These are phyloP conservation scores for Mycosarcoma maydis DNA, from an alignment of 1,284 basidiomycete genomes.

Conservation along the genomic window DNA sequence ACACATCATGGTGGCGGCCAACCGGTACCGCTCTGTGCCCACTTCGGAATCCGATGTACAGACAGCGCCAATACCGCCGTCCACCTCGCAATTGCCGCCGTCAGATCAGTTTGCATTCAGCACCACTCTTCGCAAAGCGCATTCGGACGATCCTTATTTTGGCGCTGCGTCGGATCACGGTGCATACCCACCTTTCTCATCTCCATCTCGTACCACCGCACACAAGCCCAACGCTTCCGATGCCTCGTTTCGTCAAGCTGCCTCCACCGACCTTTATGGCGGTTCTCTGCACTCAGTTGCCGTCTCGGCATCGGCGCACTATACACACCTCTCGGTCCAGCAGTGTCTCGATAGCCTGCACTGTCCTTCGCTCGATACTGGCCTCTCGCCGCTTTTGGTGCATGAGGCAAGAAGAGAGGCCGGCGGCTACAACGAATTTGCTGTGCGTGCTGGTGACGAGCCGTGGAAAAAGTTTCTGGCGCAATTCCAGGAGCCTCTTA, in stretches of 20 bases:
- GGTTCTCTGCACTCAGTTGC: background rate
- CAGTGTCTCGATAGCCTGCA: slow-evolving; percentile 42
- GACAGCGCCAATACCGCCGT: slow-evolving; percentile 11
- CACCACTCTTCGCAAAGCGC: slow-evolving; percentile 48
- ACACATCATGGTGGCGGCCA: slow-evolving; percentile 26
- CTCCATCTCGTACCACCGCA: slow-evolving; percentile 16
- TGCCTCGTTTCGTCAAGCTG: slow-evolving; percentile 1
- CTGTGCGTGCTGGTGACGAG: slow-evolving; percentile 83
- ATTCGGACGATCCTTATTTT: slow-evolving; percentile 34
- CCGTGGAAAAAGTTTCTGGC: slow-evolving; percentile 85
- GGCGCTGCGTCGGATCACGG: background rate
- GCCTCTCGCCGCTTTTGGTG: slow-evolving; percentile 39
- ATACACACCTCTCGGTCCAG: slow-evolving; percentile 42
- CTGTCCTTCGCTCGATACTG: slow-evolving; percentile 47
- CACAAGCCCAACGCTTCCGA: slow-evolving; percentile 32
- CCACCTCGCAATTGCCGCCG: slow-evolving; percentile 15
- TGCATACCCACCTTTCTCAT: slow-evolving; percentile 24
- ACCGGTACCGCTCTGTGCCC: slow-evolving; percentile 29
- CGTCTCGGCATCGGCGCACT: slow-evolving; percentile 41
- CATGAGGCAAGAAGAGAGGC: slow-evolving; percentile 30
- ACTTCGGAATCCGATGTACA: slow-evolving; percentile 29
- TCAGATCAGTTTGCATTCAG: slow-evolving; percentile 51
- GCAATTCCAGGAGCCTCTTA: slow-evolving; percentile 93
- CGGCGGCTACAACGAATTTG: slow-evolving; percentile 80
- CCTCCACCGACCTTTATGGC: slow-evolving; percentile 17